Evolutionary conservation across 1,139 yeast genomes (phyloP).

Genomic region (Yamadazyma jaroonii): DNA sequence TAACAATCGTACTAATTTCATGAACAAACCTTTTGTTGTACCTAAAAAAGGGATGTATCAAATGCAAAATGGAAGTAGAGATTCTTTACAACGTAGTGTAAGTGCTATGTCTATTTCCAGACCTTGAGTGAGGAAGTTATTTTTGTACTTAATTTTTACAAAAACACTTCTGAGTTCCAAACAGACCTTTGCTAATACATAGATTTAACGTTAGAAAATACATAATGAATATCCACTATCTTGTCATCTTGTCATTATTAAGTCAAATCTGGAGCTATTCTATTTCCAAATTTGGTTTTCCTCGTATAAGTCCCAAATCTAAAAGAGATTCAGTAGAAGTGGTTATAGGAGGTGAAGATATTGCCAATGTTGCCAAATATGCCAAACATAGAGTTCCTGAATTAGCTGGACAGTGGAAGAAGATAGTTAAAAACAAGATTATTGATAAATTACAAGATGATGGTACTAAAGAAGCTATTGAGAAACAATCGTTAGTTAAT

Average conservation of each 20-base stretch:
- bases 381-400: constrained; percentile 20
- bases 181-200: too few species aligned
- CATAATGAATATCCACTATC: too few species aligned
- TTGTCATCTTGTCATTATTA: neutral
- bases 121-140: neutral
- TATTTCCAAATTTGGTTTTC: neutral
- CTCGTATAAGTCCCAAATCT: neutral
- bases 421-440: constrained; percentile 39
- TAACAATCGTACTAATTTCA: constrained; percentile 22
- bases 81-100: constrained; percentile 23
- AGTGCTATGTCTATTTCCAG: constrained; percentile 19
- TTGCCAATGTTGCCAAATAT: constrained; percentile 22
- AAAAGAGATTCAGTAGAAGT: constrained; percentile 20
- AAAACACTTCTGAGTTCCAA: neutral
- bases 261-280: neutral
- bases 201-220: neutral
- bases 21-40: constrained; percentile 35
- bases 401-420: constrained; percentile 17
- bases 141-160: neutral
- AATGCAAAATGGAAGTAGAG: constrained; percentile 28
- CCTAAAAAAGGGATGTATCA: constrained; percentile 25
- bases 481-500: neutral
- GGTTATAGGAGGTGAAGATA: constrained; percentile 23
- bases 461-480: neutral
- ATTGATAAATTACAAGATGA: constrained; percentile 6